Evolutionary conservation across 106 monocot species (phyloP).

Genomic region (Acorus gramineus): DNA sequence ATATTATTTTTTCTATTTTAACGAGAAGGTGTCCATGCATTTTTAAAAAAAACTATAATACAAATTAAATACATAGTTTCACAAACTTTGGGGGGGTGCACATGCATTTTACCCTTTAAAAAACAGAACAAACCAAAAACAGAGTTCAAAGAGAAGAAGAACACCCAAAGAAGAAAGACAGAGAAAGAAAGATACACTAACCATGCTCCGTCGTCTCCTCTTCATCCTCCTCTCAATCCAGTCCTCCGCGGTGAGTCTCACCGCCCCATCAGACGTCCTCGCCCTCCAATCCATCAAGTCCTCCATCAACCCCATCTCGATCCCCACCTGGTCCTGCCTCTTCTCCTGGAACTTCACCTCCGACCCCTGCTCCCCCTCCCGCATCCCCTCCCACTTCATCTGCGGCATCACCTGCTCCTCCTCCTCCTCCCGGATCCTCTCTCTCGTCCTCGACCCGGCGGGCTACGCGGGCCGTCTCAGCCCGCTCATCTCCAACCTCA

Average conservation of each 20-base stretch:
- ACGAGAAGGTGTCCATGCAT: no score
- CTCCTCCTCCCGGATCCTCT: slow-evolving; percentile 6
- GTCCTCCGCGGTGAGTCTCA: not conserved
- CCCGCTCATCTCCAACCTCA: slow-evolving; percentile 27
- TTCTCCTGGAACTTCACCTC: slow-evolving; percentile 57
- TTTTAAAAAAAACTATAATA: no score
- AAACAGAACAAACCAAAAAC: no score
- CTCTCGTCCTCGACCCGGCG: slow-evolving; percentile 38
- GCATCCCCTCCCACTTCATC: slow-evolving; percentile 26
- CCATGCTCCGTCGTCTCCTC: not conserved
- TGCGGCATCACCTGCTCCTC: slow-evolving; percentile 49
- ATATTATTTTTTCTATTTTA: no score
- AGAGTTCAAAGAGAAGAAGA: no score
- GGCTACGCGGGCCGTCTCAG: slow-evolving; percentile 38
- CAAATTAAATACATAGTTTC: no score
- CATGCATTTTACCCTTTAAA: no score
- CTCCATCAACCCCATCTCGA: slow-evolving; percentile 24
- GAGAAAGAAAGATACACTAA: no score
- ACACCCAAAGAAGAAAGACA: no score
- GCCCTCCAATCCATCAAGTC: slow-evolving; percentile 39
- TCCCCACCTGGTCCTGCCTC: slow-evolving; percentile 50
- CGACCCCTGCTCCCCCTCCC: slow-evolving; percentile 33
- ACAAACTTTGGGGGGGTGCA: no score
- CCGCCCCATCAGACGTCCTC: slow-evolving; percentile 24
- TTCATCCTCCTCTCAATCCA: not conserved